Conservation (phyloP, 1,139 yeast genomes). For the Saccharomyces hybrid region DNA sequence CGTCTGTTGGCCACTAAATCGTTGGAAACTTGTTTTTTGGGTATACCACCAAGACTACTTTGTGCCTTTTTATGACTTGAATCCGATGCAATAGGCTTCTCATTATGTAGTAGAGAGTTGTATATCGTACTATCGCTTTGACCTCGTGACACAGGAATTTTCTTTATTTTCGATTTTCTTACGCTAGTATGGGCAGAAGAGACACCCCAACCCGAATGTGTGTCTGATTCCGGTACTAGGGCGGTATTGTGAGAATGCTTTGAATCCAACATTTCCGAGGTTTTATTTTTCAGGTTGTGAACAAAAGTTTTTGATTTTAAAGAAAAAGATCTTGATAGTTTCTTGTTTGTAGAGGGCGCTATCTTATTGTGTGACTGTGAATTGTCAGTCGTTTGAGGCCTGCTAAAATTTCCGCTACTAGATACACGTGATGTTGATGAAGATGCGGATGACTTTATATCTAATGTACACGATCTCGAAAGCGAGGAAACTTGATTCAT, state of each 20-base stretch:
- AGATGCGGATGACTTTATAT: background rate
- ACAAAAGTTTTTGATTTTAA: conserved; percentile 23
- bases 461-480: background rate
- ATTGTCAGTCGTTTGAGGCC: background rate
- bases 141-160: conserved; percentile 14
- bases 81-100: background rate
- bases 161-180: background rate
- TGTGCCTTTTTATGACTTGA: background rate
- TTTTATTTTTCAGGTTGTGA: conserved; percentile 17
- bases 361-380: background rate
- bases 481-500: background rate
- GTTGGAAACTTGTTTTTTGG: background rate
- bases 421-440: background rate
- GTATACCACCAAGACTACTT: background rate
- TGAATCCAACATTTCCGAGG: conserved; percentile 4
- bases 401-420: background rate
- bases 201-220: conserved; percentile 26
- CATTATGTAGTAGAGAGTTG: background rate
- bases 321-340: conserved; percentile 24
- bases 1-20: background rate
- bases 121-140: conserved; percentile 25
- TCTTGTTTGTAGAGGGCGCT: conserved; percentile 6
- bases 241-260: background rate
- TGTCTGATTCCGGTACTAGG: conserved; percentile 15
- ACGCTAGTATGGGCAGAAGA: conserved; percentile 5